phyloP scores from a whole-genome alignment of 352 stramenopile genomes.

The Lagenidium sp. region DNA sequence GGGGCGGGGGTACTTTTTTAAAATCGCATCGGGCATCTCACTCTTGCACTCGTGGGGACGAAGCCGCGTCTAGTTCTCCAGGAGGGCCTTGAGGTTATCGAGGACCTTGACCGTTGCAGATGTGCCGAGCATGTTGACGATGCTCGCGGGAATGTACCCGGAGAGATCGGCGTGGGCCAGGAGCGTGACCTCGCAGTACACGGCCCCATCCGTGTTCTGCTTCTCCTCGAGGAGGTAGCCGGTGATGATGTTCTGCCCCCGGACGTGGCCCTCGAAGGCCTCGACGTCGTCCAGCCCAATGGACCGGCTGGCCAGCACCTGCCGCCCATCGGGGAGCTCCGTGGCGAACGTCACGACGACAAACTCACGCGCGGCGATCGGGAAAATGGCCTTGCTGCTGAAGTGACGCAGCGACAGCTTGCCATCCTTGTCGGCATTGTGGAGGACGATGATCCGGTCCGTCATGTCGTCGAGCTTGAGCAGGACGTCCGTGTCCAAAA shows the following conservation, averaged over 20 bases:
- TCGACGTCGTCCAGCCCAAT: slow-evolving; percentile 35
- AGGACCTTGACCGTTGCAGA: slow-evolving; percentile 78
- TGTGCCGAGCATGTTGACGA: slow-evolving; percentile 82
- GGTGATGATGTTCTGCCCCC: slow-evolving; percentile 55
- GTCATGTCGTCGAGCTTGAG: slow-evolving; percentile 80
- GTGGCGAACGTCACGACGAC: slow-evolving; percentile 55
- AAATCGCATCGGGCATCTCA: too few relatives aligned
- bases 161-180: slow-evolving; percentile 66
- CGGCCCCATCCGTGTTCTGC: slow-evolving; percentile 27
- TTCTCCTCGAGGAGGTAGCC: slow-evolving; percentile 71
- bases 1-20: too few relatives aligned
- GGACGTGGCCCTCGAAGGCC: slow-evolving; percentile 50
- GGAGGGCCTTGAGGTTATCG: slow-evolving; percentile 45
- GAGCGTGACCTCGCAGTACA: slow-evolving; percentile 65
- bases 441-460: slow-evolving; percentile 45
- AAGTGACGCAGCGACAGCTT: slow-evolving; percentile 60
- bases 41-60: too few relatives aligned
- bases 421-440: slow-evolving; percentile 38
- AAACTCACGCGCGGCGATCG: slow-evolving; percentile 65
- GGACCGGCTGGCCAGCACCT: slow-evolving; percentile 62
- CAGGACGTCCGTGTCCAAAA: slow-evolving; percentile 53
- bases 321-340: slow-evolving; percentile 34
- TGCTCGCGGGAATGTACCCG: slow-evolving; percentile 67
- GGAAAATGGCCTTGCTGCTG: slow-evolving; percentile 72
- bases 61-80: slow-evolving; percentile 23